phyloP scores from a whole-genome alignment of 345 rosid species.

The Gossypium raimondii region DNA sequence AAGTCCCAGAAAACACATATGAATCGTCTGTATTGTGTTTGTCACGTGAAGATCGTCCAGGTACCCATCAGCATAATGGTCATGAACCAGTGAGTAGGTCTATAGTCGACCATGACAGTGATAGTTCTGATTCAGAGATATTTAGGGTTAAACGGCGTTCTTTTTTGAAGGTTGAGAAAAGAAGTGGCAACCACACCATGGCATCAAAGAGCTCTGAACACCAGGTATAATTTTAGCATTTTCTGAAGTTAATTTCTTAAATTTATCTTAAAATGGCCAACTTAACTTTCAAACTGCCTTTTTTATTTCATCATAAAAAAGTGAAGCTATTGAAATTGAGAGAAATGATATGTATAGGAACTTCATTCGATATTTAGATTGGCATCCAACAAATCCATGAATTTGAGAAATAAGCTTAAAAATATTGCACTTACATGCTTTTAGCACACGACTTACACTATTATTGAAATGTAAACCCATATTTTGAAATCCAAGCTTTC shows the following conservation, averaged over 20 bases:
- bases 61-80: slow-evolving; percentile 21
- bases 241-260: not conserved
- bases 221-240: slow-evolving; percentile 44
- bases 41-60: slow-evolving; percentile 35
- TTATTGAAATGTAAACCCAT: no score
- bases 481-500: no score
- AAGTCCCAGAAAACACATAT: slow-evolving; percentile 30
- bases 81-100: slow-evolving; percentile 30
- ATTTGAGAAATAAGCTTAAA: not conserved
- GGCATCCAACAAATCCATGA: not conserved
- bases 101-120: slow-evolving; percentile 46
- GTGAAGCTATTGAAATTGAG: no score
- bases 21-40: slow-evolving; percentile 34
- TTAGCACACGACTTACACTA: no score
- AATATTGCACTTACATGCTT: no score
- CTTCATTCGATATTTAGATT: not conserved
- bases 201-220: slow-evolving; percentile 41
- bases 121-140: slow-evolving; percentile 79
- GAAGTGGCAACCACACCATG: slow-evolving; percentile 37
- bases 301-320: not conserved
- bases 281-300: not conserved
- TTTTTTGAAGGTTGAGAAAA: slow-evolving; percentile 54
- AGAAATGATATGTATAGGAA: no score
- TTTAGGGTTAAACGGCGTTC: slow-evolving; percentile 95
- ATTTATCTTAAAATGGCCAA: not conserved